Conservation (phyloP, 768 basidiomycete species). For the Tephrocybe sp. region DNA sequence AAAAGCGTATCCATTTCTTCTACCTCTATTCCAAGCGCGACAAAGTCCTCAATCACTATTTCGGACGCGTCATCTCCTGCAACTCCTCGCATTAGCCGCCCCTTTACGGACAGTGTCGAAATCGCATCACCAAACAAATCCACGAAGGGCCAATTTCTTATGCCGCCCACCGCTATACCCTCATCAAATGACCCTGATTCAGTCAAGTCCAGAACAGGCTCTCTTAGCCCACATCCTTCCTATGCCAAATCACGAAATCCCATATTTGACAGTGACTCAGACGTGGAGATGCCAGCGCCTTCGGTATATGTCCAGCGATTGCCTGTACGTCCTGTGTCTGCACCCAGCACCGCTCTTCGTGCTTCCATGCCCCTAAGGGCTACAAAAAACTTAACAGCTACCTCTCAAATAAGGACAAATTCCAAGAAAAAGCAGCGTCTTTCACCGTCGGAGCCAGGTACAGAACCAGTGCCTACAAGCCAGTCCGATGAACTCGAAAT, state of each 20-base stretch:
- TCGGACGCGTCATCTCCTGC: conserved; percentile 20
- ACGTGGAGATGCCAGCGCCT: conserved; percentile 24
- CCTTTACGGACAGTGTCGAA: conserved; percentile 18
- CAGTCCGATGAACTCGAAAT: conserved; percentile 69
- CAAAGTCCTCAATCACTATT: conserved; percentile 16
- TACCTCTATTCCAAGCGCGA: conserved; percentile 1
- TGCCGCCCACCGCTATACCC: conserved; percentile 5
- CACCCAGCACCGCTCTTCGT: conserved; percentile 2
- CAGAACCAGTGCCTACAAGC: conserved; percentile 56
- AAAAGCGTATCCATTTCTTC: conserved; percentile 13
- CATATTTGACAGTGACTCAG: conserved; percentile 38
- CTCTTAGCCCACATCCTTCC: conserved; percentile 6
- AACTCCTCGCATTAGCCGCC: conserved; percentile 2
- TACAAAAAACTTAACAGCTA: conserved; percentile 23
- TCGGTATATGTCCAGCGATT: conserved; percentile 32
- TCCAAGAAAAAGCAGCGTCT: conserved; percentile 39
- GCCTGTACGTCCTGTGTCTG: conserved; percentile 16
- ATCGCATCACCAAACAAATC: conserved; percentile 21
- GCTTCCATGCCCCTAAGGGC: conserved; percentile 17
- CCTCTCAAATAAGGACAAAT: conserved; percentile 14
- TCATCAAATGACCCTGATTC: conserved; percentile 6
- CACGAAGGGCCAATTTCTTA: conserved; percentile 5
- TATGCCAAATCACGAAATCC: conserved; percentile 29
- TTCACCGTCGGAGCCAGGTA: conserved; percentile 26
- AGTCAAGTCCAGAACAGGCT: conserved; percentile 1